phyloP scores from a whole-genome alignment of 495 filamentous ascomycete species.

The Penicillium maclennaniae region DNA sequence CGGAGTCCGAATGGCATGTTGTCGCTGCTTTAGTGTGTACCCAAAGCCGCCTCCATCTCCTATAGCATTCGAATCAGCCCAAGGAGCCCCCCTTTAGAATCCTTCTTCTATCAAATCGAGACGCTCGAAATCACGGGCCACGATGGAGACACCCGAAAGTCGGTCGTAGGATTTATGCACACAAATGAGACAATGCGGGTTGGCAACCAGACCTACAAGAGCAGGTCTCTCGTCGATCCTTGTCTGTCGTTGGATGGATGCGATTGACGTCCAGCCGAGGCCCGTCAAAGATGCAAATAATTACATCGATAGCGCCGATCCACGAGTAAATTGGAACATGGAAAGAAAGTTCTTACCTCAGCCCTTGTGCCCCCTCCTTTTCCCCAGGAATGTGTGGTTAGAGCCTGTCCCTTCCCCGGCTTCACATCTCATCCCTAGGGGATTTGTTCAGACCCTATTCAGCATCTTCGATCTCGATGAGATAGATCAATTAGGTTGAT shows the following conservation, averaged over 20 bases:
- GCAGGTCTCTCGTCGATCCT: neutral
- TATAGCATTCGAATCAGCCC: neutral
- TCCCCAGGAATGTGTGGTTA: neutral
- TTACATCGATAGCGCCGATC: conserved; percentile 19
- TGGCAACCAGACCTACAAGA: neutral
- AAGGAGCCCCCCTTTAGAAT: neutral
- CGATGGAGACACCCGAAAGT: neutral
- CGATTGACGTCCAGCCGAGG: neutral
- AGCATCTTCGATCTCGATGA: neutral
- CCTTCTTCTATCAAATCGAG: neutral
- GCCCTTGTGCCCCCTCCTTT: neutral
- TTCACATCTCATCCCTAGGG: neutral
- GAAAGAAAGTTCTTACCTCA: conserved; percentile 8
- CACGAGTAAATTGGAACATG: neutral
- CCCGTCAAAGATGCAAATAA: conserved; percentile 5
- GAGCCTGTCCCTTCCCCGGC: neutral
- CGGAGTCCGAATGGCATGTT: too few species aligned
- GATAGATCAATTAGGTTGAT: neutral
- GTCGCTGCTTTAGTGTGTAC: too few species aligned
- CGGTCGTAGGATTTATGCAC: neutral
- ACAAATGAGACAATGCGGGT: neutral
- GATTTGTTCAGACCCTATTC: neutral
- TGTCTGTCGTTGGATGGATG: neutral
- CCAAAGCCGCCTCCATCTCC: neutral
- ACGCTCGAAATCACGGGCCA: neutral